Percentiles rank a stretch among this genome's conserved stretches.
These are phyloP conservation scores for Vigna angularis DNA, from an alignment of 306 rosid genomes.

Conservation along the genomic window DNA sequence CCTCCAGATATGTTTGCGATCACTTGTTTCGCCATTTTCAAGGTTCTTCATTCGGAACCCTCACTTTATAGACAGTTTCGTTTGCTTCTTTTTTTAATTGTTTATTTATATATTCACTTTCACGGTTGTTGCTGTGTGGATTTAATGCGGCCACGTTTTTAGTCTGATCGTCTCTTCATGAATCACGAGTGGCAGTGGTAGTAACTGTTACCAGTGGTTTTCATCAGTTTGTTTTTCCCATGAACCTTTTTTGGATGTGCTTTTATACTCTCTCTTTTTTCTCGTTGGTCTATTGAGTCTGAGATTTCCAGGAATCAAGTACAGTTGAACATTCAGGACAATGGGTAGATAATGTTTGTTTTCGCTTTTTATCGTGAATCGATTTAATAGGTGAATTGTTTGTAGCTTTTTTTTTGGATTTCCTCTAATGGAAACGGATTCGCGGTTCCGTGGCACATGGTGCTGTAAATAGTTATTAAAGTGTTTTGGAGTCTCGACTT, in stretches of 20 bases:
- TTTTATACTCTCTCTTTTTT: background rate
- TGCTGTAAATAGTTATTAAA: constrained; percentile 17
- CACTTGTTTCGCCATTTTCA: constrained; percentile 67
- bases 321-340: constrained; percentile 42
- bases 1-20: constrained; percentile 71
- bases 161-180: constrained; percentile 28
- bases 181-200: constrained; percentile 33
- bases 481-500: constrained; percentile 22
- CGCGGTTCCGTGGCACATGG: background rate
- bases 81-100: background rate
- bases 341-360: constrained; percentile 19
- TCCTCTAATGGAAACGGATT: constrained; percentile 4
- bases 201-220: constrained; percentile 46
- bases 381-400: constrained; percentile 16
- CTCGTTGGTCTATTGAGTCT: constrained; percentile 39
- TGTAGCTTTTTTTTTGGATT: constrained; percentile 6
- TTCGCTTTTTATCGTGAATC: background rate
- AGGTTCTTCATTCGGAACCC: constrained; percentile 56
- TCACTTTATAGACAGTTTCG: constrained; percentile 1
- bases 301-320: constrained; percentile 21
- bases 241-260: constrained; percentile 41
- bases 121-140: constrained; percentile 35
- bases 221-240: constrained; percentile 44
- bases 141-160: constrained; percentile 45
- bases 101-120: constrained; percentile 2